A percentile compares a stretch with the other conserved stretches of the same genome.
phyloP scores from a whole-genome alignment of 495 filamentous ascomycete genomes.

The Aspergillus bertholletiae region DNA sequence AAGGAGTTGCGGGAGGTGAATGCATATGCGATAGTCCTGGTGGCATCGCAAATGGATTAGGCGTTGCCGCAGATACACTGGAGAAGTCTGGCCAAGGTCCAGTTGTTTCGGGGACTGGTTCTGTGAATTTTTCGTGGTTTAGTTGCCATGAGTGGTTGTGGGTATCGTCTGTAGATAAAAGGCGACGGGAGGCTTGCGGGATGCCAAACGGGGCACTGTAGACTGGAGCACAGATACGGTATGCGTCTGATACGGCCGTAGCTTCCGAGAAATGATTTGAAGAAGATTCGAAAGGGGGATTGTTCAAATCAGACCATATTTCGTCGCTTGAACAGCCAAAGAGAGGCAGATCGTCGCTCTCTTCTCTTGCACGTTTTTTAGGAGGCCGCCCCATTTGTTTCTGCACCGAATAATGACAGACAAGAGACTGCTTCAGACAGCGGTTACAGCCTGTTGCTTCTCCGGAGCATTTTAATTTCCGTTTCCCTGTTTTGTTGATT shows the following conservation, averaged over 20 bases:
- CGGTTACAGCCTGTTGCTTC: constrained; percentile 39
- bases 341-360: constrained; percentile 22
- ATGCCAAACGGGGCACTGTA: constrained; percentile 18
- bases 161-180: constrained; percentile 22
- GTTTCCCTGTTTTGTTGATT: constrained; percentile 29
- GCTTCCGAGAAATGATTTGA: constrained; percentile 8
- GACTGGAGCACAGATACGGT: constrained; percentile 25
- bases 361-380: constrained; percentile 38
- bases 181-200: constrained; percentile 17
- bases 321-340: constrained; percentile 13
- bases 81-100: constrained; percentile 46
- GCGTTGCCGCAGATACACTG: constrained; percentile 34
- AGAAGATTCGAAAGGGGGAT: constrained; percentile 13
- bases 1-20: constrained; percentile 26
- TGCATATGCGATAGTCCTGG: constrained; percentile 22
- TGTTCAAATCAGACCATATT: constrained; percentile 24
- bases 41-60: constrained; percentile 26
- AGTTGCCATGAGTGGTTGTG: constrained; percentile 28
- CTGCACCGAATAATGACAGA: constrained; percentile 44
- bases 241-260: constrained; percentile 11
- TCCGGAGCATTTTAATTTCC: constrained; percentile 49
- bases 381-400: constrained; percentile 48
- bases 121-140: constrained; percentile 21
- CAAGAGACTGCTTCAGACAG: constrained; percentile 38
- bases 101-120: constrained; percentile 27